Base-by-base conservation (phyloP, 2,329 filamentous ascomycete genomes). In the Drechslerella stenobrocha region DNA sequence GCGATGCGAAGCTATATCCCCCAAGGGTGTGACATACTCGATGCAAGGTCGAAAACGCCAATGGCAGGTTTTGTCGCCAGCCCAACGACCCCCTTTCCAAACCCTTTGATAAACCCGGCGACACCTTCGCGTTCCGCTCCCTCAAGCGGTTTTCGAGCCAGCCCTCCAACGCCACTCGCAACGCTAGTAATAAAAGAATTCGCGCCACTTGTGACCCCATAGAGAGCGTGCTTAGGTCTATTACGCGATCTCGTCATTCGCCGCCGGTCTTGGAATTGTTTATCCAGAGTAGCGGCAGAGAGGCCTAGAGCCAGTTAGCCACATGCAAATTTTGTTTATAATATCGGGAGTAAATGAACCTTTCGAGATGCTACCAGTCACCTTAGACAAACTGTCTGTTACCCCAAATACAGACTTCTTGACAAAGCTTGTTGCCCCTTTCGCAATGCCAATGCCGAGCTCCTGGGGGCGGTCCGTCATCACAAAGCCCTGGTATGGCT, bases 341-440 rank as follows among this genome's bases (percentile, higher is more conserved):
- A 7, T 34, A 18, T 40, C 34, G 18, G 2, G 28, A 42, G 18
- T 13, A 26, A 37, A 46, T 28, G 13, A 57, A 72, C 72, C 93
- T 78, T 98, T 98, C 72, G 91, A 95, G 77, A 98, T 88, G 76
- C 90, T 95, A 53, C 95, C 95, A 1, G 95, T 98, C 75, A 97
- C 89, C 76, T 98, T 98, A 72, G 91, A 93, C 79, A 98, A 91
- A 74, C 90, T 96, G 79, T 98, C 95, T 1, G 88, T 95, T 76
- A 98, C 89, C 45, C 93, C 95, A 77, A 96, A 98, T 8, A 98
- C 92, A 0, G 90, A 95, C 78, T 98, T 98, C 81, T 98, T 98
- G 72, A 96, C 88, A 74, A 98, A 97, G 71, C 90, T 96, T 0
- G 90, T 92, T 8, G 95, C 93, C 35, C 93, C 93, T 77, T 96